Evolutionary conservation across 1,284 basidiomycete species (phyloP).

Genomic region (Cystobasidium pallidum): DNA sequence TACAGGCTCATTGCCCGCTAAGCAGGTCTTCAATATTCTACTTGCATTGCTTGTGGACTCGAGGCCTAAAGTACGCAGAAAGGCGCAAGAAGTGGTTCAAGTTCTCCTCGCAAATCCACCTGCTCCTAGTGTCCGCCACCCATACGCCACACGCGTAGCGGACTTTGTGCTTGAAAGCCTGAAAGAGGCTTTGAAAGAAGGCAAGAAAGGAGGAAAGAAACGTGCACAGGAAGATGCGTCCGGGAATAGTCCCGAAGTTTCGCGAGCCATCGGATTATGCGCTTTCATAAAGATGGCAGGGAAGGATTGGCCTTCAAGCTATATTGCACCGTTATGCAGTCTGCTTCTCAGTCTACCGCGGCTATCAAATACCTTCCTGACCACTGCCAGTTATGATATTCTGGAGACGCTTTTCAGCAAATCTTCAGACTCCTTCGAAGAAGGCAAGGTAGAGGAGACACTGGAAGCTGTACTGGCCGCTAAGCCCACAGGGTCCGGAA

Average conservation of each 20-base stretch:
- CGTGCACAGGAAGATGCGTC: conserved; percentile 57
- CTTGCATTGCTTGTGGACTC: conserved; percentile 82
- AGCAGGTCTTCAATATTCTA: conserved; percentile 75
- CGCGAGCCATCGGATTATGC: conserved; percentile 78
- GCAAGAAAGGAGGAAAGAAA: conserved; percentile 68
- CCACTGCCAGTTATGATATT: conserved; percentile 77
- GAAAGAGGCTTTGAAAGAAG: conserved; percentile 67
- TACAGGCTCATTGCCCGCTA: conserved; percentile 63
- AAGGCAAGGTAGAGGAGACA: conserved; percentile 49
- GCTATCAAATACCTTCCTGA: conserved; percentile 79
- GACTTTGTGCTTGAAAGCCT: conserved; percentile 77
- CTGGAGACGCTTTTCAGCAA: conserved; percentile 57
- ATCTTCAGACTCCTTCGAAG: conserved; percentile 64
- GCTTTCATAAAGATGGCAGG: conserved; percentile 68
- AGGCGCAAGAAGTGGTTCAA: conserved; percentile 81
- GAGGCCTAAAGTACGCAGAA: conserved; percentile 89
- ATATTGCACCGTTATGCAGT: conserved; percentile 72
- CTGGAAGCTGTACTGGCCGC: conserved; percentile 74
- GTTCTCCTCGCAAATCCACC: conserved; percentile 76
- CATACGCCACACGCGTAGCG: conserved; percentile 76
- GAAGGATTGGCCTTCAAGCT: conserved; percentile 66
- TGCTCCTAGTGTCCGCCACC: conserved; percentile 74
- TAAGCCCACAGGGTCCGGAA: conserved; percentile 65
- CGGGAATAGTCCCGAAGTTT: conserved; percentile 62
- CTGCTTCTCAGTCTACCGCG: conserved; percentile 77